Evolutionary conservation across 768 basidiomycete genomes (phyloP), one percentile per base, ranked within the genome.

Genomic region (Glaciozyma martinii): DNA sequence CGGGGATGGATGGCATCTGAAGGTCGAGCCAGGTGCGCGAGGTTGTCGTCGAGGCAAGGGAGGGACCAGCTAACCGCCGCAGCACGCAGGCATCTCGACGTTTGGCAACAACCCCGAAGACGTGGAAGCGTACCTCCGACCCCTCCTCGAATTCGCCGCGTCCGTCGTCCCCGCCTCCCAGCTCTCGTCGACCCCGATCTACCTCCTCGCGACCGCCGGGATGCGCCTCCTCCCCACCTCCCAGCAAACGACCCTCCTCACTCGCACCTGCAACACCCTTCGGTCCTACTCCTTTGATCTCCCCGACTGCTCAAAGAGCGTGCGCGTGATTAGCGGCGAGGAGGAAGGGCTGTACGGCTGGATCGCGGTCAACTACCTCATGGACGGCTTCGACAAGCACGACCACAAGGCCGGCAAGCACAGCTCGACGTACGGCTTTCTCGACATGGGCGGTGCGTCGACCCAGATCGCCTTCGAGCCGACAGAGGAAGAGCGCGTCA

Each of bases 401-500:
- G 75, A 56, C 50, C 65, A 72, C 55, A 63, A 63, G 78, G 76
- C 60, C 16, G 12, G 23, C n/a, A 75, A 82, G 59, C 81, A 84
- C 75, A 82, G 81, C 56, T 89, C 90, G 25, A 97, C 94, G 6
- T 98, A 90, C 73, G 95, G 95, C 8, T 99, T 99, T 76, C 80
- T 99, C 70, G 95, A 99, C 76, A 99, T 98, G 95, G 95, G 95
- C 59, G 94, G 95, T 30, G 95, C 95, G 23, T 97, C 93, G 19
- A 98, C 94, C 12, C 95, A 99, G 77, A 93, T 99, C 67, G 95
- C 95, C 16, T 99, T 98, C 73, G 92, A 97, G 73, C 95, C 95
- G 0, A 82, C 82, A 50, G 69, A 73, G 25, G 76, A 79, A 9
- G 85, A 84, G 63, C 81, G 82, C 64, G 77, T 60, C 19, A 61